These are phyloP conservation scores for Arabidopsis thaliana DNA, from an alignment of 345 rosid genomes.

Conservation along the genomic window TAIR10.1 NC_003070.9:2927501-2928000, in stretches of 20 bases:
- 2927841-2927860: conserved; percentile 63
- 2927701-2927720: neutral
- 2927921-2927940: conserved; percentile 61
- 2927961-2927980: conserved; percentile 48
- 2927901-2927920: conserved; percentile 59
- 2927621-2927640: neutral
- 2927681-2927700: neutral
- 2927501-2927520: conserved; percentile 16
- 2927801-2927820: conserved; percentile 62
- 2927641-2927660: conserved; percentile 17
- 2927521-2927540: neutral
- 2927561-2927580: conserved; percentile 6
- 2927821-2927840: conserved; percentile 61
- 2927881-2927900: conserved; percentile 57
- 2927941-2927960: conserved; percentile 63
- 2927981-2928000: conserved; percentile 47
- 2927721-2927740: neutral
- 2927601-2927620: conserved; percentile 39
- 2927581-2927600: neutral
- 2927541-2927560: neutral
- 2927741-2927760: neutral
- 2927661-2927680: neutral
- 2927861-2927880: conserved; percentile 53
- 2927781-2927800: conserved; percentile 57
- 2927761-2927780: conserved; percentile 60